These are phyloP conservation scores for Naganishia kalamii DNA, from an alignment of 768 basidiomycete genomes.

Conservation along the genomic window DNA sequence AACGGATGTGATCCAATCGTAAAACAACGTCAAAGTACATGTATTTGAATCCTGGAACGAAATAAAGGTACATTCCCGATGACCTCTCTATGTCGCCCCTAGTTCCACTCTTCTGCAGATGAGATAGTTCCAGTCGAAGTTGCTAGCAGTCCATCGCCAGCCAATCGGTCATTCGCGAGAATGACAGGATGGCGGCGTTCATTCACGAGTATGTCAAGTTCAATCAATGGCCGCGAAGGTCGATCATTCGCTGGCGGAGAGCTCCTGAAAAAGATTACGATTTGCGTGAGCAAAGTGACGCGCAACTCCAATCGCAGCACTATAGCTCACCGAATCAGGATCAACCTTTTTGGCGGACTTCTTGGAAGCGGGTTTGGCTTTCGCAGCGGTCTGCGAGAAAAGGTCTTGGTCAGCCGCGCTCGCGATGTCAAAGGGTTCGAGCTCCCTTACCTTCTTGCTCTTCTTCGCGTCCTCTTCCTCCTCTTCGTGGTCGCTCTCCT, in stretches of 20 bases:
- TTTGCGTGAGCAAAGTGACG: neutral
- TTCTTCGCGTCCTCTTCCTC: conserved; percentile 6
- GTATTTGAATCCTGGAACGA: too few relatives aligned
- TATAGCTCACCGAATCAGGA: neutral
- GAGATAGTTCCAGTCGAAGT: too few relatives aligned
- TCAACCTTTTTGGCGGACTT: conserved; percentile 4
- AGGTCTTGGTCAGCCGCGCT: neutral
- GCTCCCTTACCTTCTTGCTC: neutral
- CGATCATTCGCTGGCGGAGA: neutral
- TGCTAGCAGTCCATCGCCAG: too few relatives aligned
- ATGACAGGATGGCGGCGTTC: too few relatives aligned
- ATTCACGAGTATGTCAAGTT: too few relatives aligned
- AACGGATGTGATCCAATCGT: too few relatives aligned
- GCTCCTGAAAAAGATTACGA: neutral
- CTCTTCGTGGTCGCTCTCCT: conserved; percentile 10
- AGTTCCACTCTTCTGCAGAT: too few relatives aligned
- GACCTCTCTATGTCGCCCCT: too few relatives aligned
- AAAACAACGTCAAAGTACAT: too few relatives aligned
- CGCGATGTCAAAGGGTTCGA: neutral
- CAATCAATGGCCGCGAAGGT: too few relatives aligned
- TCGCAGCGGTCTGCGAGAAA: neutral
- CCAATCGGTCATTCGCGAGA: too few relatives aligned
- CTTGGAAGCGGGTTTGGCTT: neutral
- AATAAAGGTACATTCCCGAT: too few relatives aligned
- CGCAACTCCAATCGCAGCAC: neutral